Evolutionary conservation across 805 yeast species (phyloP), one percentile per base, ranked within the genome.

Genomic region (Wickerhamomyces ciferrii): DNA sequence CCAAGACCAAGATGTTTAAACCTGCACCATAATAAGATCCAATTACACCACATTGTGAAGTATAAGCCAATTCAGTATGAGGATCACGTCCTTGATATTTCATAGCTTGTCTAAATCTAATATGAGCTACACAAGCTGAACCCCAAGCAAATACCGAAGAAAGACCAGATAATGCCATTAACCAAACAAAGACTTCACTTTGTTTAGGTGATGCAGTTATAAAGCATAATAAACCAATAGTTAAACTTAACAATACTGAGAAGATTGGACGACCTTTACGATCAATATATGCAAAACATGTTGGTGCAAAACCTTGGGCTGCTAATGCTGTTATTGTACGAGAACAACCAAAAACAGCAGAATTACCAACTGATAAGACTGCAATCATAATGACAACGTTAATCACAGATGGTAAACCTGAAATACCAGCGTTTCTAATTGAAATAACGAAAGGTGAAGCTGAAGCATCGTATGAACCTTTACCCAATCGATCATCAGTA

Each of bases 361-460:
- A 21, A 17, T 37, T 37, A 37, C 39, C 39, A 14, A 21, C 39
- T 6, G 39, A 37, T 37, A 37, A 14, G 6, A 37, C 39, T n/a
- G 39, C 24, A 11, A 21, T 37, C 18, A 81, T 68, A 54, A 80
- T 77, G 27, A 71, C 78, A 8, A 82, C 84, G 52, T 80, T 81
- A 49, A 80, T 72, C 50, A 80, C 75, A 56, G 79, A 82, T 54
- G 80, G 76, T 43, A 78, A 70, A 4, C 75, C 82, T 25, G 67
- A 71, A 42, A 80, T 76, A 47, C 84, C 83, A 66, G 70, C 64
- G 66, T 74, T 47, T 77, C 72, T 62, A 46, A 78, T 68, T 39
- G 84, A 82, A 57, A 81, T 71, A 46, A 80, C 83, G 54, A 76
- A 80, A 20, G 86, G 85, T 21, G 86, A 81, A 0, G 83, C 78